A percentile compares a stretch with the other conserved stretches of the same genome.
Conservation (phyloP, 805 yeast species). For the Kluyveromyces wickerhamii region DNA sequence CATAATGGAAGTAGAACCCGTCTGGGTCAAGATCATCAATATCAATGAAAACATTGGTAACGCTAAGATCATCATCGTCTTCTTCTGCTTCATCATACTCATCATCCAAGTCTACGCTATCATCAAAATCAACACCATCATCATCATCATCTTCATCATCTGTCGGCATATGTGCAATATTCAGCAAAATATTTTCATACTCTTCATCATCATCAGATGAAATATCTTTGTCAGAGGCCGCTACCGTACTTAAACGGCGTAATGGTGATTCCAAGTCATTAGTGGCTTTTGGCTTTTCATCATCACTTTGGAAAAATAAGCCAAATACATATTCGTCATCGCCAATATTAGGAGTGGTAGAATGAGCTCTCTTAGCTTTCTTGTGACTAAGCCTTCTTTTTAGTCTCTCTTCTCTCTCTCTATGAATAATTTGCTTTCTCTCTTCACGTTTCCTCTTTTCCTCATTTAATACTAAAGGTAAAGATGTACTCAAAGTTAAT, state of each 20-base stretch:
- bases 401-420: constrained; percentile 25
- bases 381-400: constrained; percentile 18
- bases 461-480: constrained; percentile 27
- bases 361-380: constrained; percentile 23
- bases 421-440: constrained; percentile 23
- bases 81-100: constrained; percentile 25
- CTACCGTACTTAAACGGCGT: constrained; percentile 17
- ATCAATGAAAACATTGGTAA: constrained; percentile 33
- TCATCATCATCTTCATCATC: constrained; percentile 25
- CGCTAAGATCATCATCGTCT: constrained; percentile 32
- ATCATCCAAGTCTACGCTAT: constrained; percentile 15
- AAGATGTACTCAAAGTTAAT: constrained; percentile 26
- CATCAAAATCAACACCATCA: constrained; percentile 24
- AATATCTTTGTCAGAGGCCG: constrained; percentile 17
- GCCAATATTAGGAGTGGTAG: constrained; percentile 35
- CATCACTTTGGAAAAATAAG: constrained; percentile 28
- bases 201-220: constrained; percentile 27
- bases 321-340: constrained; percentile 29
- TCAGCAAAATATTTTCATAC: constrained; percentile 28
- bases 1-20: constrained; percentile 29
- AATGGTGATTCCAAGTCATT: constrained; percentile 18
- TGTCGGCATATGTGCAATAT: constrained; percentile 29
- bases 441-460: constrained; percentile 21
- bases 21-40: constrained; percentile 33
- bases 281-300: constrained; percentile 14